phyloP scores from a whole-genome alignment of 495 filamentous ascomycete genomes.

The Daldinia caldariorum region DNA sequence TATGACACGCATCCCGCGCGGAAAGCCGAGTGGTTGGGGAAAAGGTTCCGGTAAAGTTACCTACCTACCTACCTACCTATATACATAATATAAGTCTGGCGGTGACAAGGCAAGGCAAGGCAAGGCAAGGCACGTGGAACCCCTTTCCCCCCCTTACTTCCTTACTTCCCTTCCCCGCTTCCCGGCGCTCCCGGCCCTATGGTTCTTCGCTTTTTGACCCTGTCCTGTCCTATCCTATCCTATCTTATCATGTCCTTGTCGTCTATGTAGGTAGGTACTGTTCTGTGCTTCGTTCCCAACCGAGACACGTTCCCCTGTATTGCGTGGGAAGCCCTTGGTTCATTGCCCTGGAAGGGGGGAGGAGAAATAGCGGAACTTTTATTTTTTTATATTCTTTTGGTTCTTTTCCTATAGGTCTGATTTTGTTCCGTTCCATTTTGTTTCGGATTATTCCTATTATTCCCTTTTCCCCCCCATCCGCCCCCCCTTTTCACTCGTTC shows the following conservation, averaged over 20 bases:
- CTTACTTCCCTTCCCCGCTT: neutral
- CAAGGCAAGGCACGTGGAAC: neutral
- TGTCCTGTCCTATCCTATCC: too few relatives aligned
- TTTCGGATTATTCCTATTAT: too few relatives aligned
- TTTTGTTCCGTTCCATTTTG: too few relatives aligned
- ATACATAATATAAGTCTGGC: neutral
- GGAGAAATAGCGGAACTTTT: neutral
- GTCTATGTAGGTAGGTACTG: too few relatives aligned
- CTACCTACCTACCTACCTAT: too few relatives aligned
- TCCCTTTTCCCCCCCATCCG: too few relatives aligned
- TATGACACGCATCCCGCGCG: slow-evolving; percentile 3
- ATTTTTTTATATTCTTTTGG: neutral
- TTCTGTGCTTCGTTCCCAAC: neutral
- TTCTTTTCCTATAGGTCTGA: too few relatives aligned
- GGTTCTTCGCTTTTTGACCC: neutral
- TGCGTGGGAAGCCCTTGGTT: neutral
- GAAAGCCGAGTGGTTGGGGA: slow-evolving; percentile 4
- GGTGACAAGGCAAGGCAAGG: neutral
- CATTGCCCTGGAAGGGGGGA: neutral
- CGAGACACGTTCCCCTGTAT: neutral
- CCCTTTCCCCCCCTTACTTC: too few relatives aligned
- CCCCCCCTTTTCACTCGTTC: neutral
- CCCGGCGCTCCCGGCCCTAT: neutral
- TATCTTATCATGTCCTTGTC: too few relatives aligned
- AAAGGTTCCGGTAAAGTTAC: neutral